Evolutionary conservation across 345 rosid species (phyloP).

Genomic region (Cardamine chenopodiifolia): DNA sequence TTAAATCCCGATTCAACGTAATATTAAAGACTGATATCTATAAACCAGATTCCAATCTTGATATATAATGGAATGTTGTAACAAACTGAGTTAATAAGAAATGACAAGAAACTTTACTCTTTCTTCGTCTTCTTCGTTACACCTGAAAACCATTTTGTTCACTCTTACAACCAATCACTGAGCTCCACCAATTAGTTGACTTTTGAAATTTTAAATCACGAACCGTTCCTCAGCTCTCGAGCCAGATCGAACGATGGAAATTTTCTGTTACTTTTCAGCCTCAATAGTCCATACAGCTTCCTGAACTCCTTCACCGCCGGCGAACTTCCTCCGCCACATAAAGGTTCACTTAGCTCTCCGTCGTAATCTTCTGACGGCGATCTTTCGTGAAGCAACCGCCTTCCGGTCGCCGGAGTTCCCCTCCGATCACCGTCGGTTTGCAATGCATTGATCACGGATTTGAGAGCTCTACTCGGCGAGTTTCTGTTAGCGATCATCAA

Average conservation of each 20-base stretch:
- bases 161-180: not conserved
- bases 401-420: constrained; percentile 49
- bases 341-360: constrained; percentile 46
- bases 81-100: too few species aligned
- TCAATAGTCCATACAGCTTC: constrained; percentile 68
- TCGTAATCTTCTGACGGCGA: constrained; percentile 38
- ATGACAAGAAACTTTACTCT: too few species aligned
- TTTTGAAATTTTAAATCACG: not conserved
- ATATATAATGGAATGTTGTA: too few species aligned
- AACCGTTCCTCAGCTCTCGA: constrained; percentile 38
- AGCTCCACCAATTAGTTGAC: constrained; percentile 1
- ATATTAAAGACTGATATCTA: too few species aligned
- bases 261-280: constrained; percentile 55
- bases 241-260: constrained; percentile 52
- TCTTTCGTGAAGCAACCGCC: constrained; percentile 36
- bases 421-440: constrained; percentile 75
- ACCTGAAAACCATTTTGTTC: not conserved
- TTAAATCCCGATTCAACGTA: too few species aligned
- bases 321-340: constrained; percentile 48
- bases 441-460: constrained; percentile 71
- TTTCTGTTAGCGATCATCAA: constrained; percentile 84
- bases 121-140: too few species aligned
- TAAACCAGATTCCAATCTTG: too few species aligned
- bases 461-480: constrained; percentile 90
- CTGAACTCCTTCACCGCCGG: constrained; percentile 65